Conservation (phyloP, 2,329 filamentous ascomycete genomes). For the Aotearoamyces nothofagi region DNA sequence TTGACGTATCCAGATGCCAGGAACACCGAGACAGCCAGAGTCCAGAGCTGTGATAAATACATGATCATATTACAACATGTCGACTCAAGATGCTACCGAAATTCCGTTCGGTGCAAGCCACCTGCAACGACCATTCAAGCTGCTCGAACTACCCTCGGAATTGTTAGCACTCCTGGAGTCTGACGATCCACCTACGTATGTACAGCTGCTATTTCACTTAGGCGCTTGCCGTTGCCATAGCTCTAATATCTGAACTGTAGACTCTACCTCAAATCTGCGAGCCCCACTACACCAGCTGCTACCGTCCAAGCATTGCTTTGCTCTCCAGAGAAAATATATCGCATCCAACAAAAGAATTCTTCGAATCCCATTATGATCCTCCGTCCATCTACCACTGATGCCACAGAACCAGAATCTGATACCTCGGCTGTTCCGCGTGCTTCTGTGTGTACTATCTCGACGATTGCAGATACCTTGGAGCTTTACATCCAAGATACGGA, state of each 20-base stretch:
- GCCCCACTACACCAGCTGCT: constrained; percentile 7
- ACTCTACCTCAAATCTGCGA: constrained; percentile 31
- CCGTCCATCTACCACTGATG: constrained; percentile 16
- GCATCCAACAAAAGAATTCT: constrained; percentile 49
- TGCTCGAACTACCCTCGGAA: constrained; percentile 46
- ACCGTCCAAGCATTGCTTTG: constrained; percentile 36
- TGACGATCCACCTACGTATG: constrained; percentile 35
- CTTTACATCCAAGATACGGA: constrained; percentile 27
- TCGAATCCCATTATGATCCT: constrained; percentile 50
- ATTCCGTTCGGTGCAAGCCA: constrained; percentile 35
- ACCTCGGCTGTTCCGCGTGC: constrained; percentile 17
- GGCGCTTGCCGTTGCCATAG: no score
- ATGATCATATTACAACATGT: constrained; percentile 12
- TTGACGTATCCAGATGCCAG: no score
- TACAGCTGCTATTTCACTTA: no score
- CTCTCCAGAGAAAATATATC: constrained; percentile 35
- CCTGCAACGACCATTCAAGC: constrained; percentile 35
- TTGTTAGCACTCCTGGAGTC: constrained; percentile 39
- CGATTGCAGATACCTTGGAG: constrained; percentile 47
- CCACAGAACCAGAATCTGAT: constrained; percentile 9
- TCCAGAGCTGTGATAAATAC: no score
- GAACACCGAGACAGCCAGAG: no score
- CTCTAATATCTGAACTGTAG: constrained; percentile 21
- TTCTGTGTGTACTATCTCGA: constrained; percentile 33
- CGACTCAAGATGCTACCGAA: constrained; percentile 21